A percentile compares a stretch with the other conserved stretches of the same genome.
Evolutionary conservation across 306 rosid species (phyloP).

Genomic region (Phaseolus lunatus): DNA sequence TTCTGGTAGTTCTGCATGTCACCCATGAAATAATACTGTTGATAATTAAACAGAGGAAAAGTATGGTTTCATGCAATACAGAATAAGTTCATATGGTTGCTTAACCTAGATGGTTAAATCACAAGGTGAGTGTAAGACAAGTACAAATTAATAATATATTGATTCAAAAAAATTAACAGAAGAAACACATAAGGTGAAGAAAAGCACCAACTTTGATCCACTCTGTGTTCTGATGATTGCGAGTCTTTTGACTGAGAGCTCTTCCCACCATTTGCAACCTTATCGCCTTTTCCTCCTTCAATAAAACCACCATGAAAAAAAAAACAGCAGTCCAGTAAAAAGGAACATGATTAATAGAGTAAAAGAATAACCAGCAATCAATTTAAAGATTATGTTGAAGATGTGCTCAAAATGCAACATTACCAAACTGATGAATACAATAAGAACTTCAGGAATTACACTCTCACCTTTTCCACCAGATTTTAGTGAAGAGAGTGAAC

Average conservation of each 20-base stretch:
- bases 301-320: constrained; percentile 49
- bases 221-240: constrained; percentile 58
- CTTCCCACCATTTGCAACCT: constrained; percentile 56
- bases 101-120: constrained; percentile 22
- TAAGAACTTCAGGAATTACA: constrained; percentile 49
- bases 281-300: constrained; percentile 71
- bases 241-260: constrained; percentile 51
- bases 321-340: constrained; percentile 3
- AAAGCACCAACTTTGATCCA: constrained; percentile 70
- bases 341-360: constrained; percentile 2
- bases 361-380: constrained; percentile 32
- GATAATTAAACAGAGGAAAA: constrained; percentile 16
- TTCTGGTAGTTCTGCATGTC: constrained; percentile 74
- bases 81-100: background rate
- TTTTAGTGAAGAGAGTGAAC: constrained; percentile 32
- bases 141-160: background rate
- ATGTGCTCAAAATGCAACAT: constrained; percentile 31
- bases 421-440: constrained; percentile 27
- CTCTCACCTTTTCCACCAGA: constrained; percentile 55
- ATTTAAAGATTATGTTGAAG: background rate
- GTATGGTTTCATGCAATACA: constrained; percentile 17
- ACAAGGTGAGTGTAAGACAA: constrained; percentile 25
- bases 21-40: constrained; percentile 24
- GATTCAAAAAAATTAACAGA: constrained; percentile 29
- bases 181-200: constrained; percentile 20